Conservation (phyloP, 2,329 filamentous ascomycete genomes). For the Balansia obtecta region DNA sequence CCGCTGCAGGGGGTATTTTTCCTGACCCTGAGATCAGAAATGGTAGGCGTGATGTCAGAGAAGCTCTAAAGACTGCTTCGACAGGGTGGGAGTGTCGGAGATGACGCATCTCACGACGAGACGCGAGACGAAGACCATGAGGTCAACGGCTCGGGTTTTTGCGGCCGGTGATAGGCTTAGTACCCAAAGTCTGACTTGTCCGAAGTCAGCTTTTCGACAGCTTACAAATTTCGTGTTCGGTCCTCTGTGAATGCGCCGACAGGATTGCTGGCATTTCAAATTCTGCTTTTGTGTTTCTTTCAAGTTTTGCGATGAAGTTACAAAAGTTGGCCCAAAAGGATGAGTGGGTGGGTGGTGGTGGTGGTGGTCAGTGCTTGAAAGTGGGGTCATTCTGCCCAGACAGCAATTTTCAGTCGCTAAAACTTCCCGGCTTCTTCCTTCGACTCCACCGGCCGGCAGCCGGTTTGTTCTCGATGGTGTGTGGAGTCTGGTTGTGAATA, state of each 20-base stretch:
- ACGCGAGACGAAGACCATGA: conserved; percentile 7
- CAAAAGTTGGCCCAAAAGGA: no score
- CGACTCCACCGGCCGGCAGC: conserved; percentile 6
- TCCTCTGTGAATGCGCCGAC: no score
- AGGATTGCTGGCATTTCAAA: no score
- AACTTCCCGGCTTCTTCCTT: conserved; percentile 19
- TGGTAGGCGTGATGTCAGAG: background rate
- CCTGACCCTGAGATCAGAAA: background rate
- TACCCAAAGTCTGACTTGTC: no score
- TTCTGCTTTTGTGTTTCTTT: no score
- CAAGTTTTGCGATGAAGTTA: no score
- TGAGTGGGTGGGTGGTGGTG: no score
- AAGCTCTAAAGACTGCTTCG: background rate
- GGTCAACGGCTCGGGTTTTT: conserved; percentile 1
- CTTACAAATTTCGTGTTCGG: no score
- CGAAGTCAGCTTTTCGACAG: no score
- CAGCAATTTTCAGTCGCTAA: background rate
- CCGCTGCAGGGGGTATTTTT: background rate
- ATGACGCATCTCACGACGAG: conserved; percentile 5
- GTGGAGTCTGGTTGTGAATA: no score
- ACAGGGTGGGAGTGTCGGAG: background rate
- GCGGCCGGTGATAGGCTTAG: background rate
- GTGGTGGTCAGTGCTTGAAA: no score
- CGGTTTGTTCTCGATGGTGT: conserved; percentile 20
- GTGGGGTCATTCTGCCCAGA: no score